Evolutionary conservation across 345 rosid species (phyloP), one percentile per base, ranked within the genome.

Genomic region (Brassica cretica): DNA sequence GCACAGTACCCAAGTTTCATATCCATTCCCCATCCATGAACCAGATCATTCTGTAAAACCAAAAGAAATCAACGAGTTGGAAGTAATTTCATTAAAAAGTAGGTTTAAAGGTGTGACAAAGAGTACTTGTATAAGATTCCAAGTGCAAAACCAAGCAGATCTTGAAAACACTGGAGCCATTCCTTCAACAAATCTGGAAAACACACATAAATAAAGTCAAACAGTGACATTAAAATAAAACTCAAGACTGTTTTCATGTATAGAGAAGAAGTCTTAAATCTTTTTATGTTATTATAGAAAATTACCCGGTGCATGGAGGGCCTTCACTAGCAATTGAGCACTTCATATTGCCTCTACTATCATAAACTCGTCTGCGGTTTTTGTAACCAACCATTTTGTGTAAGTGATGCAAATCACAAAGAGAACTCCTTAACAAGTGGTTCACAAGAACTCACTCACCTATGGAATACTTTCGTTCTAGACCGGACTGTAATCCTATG

Each of bases 111-210:
- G 55, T 4, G 15, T 30, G 55, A 56, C 39, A 64, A 33, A 30
- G 8, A 27, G 74, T 84, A 95, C 99, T 96, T 95, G 99, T 84
- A 95, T 93, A 24, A 95, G 96, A 86, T 95, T 94, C 99, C 99
- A 95, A 74, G 99, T 86, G 84, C 99, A 95, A 76, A 87, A 89
- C 99, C 99, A 95, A 69, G 99, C 98, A 80, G 96, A 81, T 85
- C 98, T 91, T 6, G 99, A 93, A 82, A 95, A 93, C 61, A 95
- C 99, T 0, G 99, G 99, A 82, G 99, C 99, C 99, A 95, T 95
- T 29, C 99, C 99, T 82, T 95, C 99, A 66, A 95, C 98, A 87
- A 95, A 95, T 72, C 99, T 95, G 74, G 14, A 78, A 39, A 62
- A 8, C 62, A 64, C 55, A 46, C 4, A 46, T 1, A 61, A 44